A percentile compares a stretch with the other conserved stretches of the same genome.
Conservation (phyloP, 352 stramenopile genomes). For the Ochromonadaceae sp. region DNA sequence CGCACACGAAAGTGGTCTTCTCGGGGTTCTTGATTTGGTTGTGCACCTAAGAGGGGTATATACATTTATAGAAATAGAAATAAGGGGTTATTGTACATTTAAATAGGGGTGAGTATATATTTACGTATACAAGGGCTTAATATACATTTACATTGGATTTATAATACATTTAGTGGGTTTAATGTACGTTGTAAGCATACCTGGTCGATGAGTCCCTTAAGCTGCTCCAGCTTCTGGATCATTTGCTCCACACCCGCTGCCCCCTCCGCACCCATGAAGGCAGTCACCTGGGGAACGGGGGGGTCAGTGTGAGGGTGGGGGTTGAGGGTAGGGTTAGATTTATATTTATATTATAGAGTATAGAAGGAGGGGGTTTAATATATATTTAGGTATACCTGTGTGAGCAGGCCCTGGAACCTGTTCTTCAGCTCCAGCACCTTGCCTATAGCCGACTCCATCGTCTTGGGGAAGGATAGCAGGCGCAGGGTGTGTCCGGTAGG, state of each 20-base stretch:
- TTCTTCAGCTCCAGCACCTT: conserved; percentile 96
- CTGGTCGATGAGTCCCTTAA: conserved; percentile 91
- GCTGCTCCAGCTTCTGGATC: conserved; percentile 82
- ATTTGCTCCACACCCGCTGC: conserved; percentile 35
- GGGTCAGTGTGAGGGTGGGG: too few relatives aligned
- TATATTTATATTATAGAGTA: too few relatives aligned
- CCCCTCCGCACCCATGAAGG: conserved; percentile 7
- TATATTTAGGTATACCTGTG: conserved; percentile 50
- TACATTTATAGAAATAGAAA: too few relatives aligned
- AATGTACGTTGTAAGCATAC: too few relatives aligned
- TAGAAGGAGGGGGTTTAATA: too few relatives aligned
- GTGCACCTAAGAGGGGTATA: conserved; percentile 83
- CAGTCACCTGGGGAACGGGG: conserved; percentile 9
- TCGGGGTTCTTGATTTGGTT: conserved; percentile 94
- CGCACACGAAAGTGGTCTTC: conserved; percentile 96
- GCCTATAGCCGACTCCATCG: conserved; percentile 92
- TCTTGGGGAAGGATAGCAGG: conserved; percentile 89
- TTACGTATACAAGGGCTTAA: too few relatives aligned
- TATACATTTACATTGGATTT: too few relatives aligned
- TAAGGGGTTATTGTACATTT: too few relatives aligned
- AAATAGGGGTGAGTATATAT: too few relatives aligned
- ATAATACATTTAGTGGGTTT: too few relatives aligned
- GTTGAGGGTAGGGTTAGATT: too few relatives aligned
- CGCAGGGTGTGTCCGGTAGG: conserved; percentile 92
- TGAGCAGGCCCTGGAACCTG: conserved; percentile 69